These are phyloP conservation scores for Triangularia setosa DNA, from an alignment of 2,329 filamentous ascomycete genomes.

Conservation along the genomic window DNA sequence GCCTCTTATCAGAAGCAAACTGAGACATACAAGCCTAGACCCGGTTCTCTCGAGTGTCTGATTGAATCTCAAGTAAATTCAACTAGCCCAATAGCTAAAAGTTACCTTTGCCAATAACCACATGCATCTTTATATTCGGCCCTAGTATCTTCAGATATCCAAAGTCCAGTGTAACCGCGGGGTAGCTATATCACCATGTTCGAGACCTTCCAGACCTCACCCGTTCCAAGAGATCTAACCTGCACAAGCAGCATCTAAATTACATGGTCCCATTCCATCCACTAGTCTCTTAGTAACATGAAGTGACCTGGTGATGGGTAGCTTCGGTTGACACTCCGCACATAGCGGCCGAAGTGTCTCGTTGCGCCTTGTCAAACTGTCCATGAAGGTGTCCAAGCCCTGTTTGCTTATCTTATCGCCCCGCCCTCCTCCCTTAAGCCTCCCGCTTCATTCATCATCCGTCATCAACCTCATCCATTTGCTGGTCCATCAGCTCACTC, in stretches of 20 bases:
- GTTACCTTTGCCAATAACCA: background rate
- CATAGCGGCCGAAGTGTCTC: background rate
- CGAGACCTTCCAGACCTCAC: background rate
- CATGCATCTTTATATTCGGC: background rate
- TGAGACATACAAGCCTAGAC: background rate
- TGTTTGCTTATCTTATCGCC: constrained; percentile 21
- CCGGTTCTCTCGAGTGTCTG: background rate
- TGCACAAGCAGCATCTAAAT: background rate
- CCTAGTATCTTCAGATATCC: background rate
- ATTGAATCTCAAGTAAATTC: background rate
- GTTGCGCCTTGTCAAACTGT: background rate
- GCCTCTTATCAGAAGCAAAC: background rate
- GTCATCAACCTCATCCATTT: background rate
- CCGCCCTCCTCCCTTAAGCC: constrained; percentile 6
- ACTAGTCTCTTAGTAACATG: background rate
- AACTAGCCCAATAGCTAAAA: background rate
- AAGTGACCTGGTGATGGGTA: background rate
- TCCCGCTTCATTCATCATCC: background rate
- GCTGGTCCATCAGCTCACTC: background rate
- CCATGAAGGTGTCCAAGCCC: background rate
- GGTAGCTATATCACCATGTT: background rate
- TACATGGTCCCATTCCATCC: background rate
- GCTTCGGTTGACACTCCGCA: background rate
- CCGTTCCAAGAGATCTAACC: background rate
- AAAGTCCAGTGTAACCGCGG: background rate